Evolutionary conservation across 345 rosid genomes (phyloP).

Genomic region (Camelina neglecta): DNA sequence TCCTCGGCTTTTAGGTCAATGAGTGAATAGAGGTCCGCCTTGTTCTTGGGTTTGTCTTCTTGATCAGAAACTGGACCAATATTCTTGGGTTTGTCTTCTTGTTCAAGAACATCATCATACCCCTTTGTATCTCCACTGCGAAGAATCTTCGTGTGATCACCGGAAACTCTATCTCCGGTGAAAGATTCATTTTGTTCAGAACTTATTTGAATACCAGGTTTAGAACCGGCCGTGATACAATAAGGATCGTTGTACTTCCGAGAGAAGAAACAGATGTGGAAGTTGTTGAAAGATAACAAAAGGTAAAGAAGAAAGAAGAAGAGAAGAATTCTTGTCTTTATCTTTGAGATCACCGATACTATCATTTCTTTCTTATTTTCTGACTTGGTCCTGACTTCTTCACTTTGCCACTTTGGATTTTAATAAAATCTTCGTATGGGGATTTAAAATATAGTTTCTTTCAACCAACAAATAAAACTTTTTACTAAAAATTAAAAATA

Average conservation of each 20-base stretch:
- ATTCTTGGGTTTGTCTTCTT: not conserved
- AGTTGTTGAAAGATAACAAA: slow-evolving; percentile 60
- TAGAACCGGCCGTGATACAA: slow-evolving; percentile 72
- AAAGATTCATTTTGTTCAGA: not conserved
- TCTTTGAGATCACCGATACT: slow-evolving; percentile 1
- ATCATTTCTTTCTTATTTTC: slow-evolving; percentile 21
- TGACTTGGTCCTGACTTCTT: slow-evolving; percentile 3
- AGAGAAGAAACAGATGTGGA: slow-evolving; percentile 71
- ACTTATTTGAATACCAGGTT: slow-evolving; percentile 46
- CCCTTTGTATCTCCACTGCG: not conserved
- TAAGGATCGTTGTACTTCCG: slow-evolving; percentile 69
- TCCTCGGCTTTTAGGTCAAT: slow-evolving; percentile 12
- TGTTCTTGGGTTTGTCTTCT: not conserved
- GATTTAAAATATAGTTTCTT: not conserved
- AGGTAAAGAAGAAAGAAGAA: slow-evolving; percentile 49
- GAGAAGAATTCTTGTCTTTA: slow-evolving; percentile 39
- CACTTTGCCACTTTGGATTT: not conserved
- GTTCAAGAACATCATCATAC: not conserved
- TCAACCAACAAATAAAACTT: not conserved
- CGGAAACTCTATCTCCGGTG: not conserved
- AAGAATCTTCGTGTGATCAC: not conserved
- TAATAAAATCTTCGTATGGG: not conserved
- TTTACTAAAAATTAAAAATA: not conserved
- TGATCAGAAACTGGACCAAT: not conserved
- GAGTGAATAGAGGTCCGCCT: not conserved